phyloP scores from a whole-genome alignment of 2,329 filamentous ascomycete genomes.

The Trichoderma semiorbis region DNA sequence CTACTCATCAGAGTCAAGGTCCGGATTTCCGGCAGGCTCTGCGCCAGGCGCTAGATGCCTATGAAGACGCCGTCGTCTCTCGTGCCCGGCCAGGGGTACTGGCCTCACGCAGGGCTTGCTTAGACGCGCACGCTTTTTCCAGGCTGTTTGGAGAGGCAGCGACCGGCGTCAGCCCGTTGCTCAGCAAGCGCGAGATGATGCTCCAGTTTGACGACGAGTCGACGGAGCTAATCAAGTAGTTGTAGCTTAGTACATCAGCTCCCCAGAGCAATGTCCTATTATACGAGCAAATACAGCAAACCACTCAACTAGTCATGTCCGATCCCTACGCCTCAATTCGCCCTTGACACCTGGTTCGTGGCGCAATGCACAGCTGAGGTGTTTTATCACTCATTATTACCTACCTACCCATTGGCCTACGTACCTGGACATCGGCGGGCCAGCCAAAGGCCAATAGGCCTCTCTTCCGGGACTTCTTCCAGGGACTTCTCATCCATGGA shows the following conservation, averaged over 20 bases:
- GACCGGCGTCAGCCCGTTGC: constrained; percentile 32
- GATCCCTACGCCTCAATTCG: neutral
- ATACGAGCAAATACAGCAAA: neutral
- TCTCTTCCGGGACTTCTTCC: neutral
- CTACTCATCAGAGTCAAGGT: neutral
- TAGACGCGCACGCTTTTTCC: constrained; percentile 52
- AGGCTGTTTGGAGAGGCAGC: constrained; percentile 30
- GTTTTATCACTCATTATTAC: neutral
- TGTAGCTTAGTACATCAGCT: neutral
- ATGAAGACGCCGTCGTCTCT: constrained; percentile 43
- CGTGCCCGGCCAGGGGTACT: constrained; percentile 46
- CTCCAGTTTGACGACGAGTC: constrained; percentile 31
- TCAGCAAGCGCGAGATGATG: constrained; percentile 37
- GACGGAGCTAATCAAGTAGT: neutral
- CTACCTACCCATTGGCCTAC: neutral
- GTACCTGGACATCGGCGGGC: neutral
- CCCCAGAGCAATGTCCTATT: neutral
- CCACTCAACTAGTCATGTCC: neutral
- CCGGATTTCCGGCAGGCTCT: constrained; percentile 15
- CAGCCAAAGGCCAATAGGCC: neutral
- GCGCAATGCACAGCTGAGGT: neutral
- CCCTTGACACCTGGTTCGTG: neutral
- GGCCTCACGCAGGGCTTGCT: constrained; percentile 49
- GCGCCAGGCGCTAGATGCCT: constrained; percentile 34
- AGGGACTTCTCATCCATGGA: neutral